phyloP scores from a whole-genome alignment of 495 filamentous ascomycete genomes.

The Penicillium simplicissimum region DNA sequence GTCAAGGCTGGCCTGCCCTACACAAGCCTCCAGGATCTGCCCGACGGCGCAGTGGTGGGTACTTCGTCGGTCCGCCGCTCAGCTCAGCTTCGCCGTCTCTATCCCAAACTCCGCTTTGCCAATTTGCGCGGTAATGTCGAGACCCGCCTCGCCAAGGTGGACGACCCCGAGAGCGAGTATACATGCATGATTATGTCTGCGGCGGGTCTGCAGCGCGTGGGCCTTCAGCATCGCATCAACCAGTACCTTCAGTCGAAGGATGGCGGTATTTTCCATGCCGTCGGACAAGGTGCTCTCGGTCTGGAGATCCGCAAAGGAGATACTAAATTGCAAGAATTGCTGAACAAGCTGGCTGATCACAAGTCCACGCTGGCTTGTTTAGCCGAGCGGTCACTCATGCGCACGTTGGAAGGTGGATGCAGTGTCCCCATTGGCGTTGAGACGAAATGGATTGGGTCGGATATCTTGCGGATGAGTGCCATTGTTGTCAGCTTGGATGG shows the following conservation, averaged over 20 bases:
- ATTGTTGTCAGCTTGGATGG: constrained; percentile 27
- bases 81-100: constrained; percentile 67
- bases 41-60: constrained; percentile 69
- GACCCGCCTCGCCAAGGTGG: constrained; percentile 75
- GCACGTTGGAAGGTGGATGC: constrained; percentile 82
- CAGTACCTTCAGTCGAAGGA: constrained; percentile 62
- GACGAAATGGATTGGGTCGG: constrained; percentile 22
- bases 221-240: constrained; percentile 61
- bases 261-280: constrained; percentile 73
- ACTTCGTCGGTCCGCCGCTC: constrained; percentile 76
- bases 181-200: constrained; percentile 73
- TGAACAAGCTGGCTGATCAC: constrained; percentile 52
- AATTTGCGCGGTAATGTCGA: constrained; percentile 80
- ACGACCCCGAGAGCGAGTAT: constrained; percentile 61
- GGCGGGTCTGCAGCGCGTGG: constrained; percentile 69
- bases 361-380: constrained; percentile 57
- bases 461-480: constrained; percentile 12
- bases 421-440: constrained; percentile 80
- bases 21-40: constrained; percentile 61
- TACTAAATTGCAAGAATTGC: constrained; percentile 46
- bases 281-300: constrained; percentile 79
- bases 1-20: constrained; percentile 36
- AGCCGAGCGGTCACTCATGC: constrained; percentile 72
- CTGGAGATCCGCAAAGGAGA: constrained; percentile 73
- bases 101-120: constrained; percentile 65